Evolutionary conservation across 306 rosid species (phyloP).

Genomic region (Citrullus mucosospermus): DNA sequence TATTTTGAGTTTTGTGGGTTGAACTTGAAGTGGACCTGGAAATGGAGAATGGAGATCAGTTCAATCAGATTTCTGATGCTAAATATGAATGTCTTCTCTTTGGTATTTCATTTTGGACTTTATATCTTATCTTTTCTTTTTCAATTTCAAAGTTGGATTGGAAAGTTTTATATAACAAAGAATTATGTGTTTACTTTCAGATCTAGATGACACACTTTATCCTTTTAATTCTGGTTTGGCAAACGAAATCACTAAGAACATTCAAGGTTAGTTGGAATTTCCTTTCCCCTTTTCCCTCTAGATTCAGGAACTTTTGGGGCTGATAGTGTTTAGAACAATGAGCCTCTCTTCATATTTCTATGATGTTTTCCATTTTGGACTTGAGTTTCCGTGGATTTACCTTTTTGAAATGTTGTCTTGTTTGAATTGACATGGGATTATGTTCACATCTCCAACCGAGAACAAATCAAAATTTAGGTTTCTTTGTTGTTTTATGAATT

Average conservation of each 20-base stretch:
- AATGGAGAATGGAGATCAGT: slow-evolving; percentile 53
- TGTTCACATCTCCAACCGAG: not conserved
- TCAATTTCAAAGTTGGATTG: not conserved
- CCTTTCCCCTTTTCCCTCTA: not conserved
- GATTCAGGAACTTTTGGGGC: not conserved
- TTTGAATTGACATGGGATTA: not conserved
- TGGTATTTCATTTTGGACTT: slow-evolving; percentile 28
- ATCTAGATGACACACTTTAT: slow-evolving; percentile 90
- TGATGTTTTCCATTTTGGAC: not conserved
- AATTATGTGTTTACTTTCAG: slow-evolving; percentile 27
- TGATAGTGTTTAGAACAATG: not conserved
- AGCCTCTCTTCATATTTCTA: not conserved
- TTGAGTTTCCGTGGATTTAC: not conserved
- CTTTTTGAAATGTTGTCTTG: not conserved
- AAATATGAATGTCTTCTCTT: slow-evolving; percentile 69
- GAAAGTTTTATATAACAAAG: not conserved
- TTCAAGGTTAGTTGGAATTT: slow-evolving; percentile 36
- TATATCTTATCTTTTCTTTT: not conserved
- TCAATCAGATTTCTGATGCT: slow-evolving; percentile 26
- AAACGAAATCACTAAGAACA: slow-evolving; percentile 38
- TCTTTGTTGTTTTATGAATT: not conserved
- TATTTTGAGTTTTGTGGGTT: not conserved
- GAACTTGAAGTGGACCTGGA: not conserved
- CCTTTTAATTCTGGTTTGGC: slow-evolving; percentile 62
- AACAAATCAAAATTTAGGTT: not conserved